phyloP scores from a whole-genome alignment of 805 yeast genomes.

The Brettanomyces anomalus region DNA sequence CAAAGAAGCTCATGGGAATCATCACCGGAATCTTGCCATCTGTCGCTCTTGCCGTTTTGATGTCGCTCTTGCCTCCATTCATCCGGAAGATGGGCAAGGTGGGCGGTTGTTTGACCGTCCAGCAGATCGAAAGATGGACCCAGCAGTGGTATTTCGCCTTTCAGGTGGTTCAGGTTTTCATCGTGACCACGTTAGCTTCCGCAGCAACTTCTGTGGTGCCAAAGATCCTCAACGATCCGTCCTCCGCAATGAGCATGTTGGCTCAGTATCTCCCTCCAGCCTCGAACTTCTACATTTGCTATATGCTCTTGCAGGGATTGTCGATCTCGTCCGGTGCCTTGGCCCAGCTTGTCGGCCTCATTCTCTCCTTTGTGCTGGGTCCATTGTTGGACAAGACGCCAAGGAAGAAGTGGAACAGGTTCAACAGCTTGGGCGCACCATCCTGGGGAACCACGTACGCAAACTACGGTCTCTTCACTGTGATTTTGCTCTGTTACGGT shows the following conservation, averaged over 20 bases:
- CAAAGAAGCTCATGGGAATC: constrained; percentile 61
- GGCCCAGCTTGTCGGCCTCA: constrained; percentile 65
- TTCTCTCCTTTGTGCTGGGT: constrained; percentile 65
- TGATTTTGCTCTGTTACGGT: constrained; percentile 67
- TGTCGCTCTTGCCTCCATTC: constrained; percentile 80
- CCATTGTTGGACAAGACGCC: constrained; percentile 76
- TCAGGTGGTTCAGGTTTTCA: constrained; percentile 82
- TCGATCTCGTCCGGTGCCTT: constrained; percentile 68
- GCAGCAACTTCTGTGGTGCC: constrained; percentile 74
- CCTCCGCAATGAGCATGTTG: constrained; percentile 62
- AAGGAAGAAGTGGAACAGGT: constrained; percentile 82
- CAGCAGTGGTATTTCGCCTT: constrained; percentile 88
- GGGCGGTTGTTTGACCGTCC: constrained; percentile 63
- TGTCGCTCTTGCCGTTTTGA: constrained; percentile 67
- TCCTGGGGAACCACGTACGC: constrained; percentile 84
- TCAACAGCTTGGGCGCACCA: constrained; percentile 52
- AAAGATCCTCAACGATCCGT: constrained; percentile 58
- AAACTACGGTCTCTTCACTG: constrained; percentile 60
- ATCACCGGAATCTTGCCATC: constrained; percentile 86
- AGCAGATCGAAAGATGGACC: constrained; percentile 69
- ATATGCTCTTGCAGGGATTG: constrained; percentile 75
- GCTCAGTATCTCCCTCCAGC: constrained; percentile 80
- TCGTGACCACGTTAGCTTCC: constrained; percentile 77
- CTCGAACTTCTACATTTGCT: constrained; percentile 81
- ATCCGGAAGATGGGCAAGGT: constrained; percentile 69